Evolutionary conservation across 2,329 filamentous ascomycete species (phyloP).

Genomic region (Sclerotinia minor): DNA sequence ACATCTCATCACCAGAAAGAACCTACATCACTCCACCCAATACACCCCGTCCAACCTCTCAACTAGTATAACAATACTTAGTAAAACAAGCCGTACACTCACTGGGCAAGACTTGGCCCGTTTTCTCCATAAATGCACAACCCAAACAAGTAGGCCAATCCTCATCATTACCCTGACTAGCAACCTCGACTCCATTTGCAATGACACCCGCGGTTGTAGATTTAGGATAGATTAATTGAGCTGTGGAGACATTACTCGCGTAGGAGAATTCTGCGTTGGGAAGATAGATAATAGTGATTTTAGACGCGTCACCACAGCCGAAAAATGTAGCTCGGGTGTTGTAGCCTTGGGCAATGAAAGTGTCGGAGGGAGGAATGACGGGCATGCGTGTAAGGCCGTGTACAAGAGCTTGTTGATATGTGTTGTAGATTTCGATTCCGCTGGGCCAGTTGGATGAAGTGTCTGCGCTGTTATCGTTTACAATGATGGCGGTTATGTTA

Average conservation of each 20-base stretch:
- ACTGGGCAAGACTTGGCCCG: slow-evolving; percentile 39
- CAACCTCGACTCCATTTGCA: slow-evolving; percentile 45
- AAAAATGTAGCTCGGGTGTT: slow-evolving; percentile 45
- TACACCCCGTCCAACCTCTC: background rate
- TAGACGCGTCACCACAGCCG: slow-evolving; percentile 44
- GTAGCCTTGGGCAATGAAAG: slow-evolving; percentile 41
- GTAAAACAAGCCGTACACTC: slow-evolving; percentile 46
- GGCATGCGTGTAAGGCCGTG: slow-evolving; percentile 46
- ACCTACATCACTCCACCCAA: too few relatives aligned
- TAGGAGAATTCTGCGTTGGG: slow-evolving; percentile 47
- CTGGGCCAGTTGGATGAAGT: slow-evolving; percentile 45
- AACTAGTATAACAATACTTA: slow-evolving; percentile 43
- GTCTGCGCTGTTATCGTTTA: slow-evolving; percentile 49
- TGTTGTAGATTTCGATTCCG: slow-evolving; percentile 45
- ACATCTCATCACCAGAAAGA: too few relatives aligned
- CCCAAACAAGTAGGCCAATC: slow-evolving; percentile 46
- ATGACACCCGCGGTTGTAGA: slow-evolving; percentile 45
- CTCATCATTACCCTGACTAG: slow-evolving; percentile 40
- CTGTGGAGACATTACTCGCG: slow-evolving; percentile 39
- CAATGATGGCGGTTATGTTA: slow-evolving; percentile 47
- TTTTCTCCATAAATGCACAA: slow-evolving; percentile 46
- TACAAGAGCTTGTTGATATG: slow-evolving; percentile 33
- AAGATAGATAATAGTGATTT: slow-evolving; percentile 40
- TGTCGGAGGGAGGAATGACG: slow-evolving; percentile 44
- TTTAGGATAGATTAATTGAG: slow-evolving; percentile 43